Evolutionary conservation across 257 asterid genomes (phyloP).

Genomic region (Nyctanthes arbortristis): DNA sequence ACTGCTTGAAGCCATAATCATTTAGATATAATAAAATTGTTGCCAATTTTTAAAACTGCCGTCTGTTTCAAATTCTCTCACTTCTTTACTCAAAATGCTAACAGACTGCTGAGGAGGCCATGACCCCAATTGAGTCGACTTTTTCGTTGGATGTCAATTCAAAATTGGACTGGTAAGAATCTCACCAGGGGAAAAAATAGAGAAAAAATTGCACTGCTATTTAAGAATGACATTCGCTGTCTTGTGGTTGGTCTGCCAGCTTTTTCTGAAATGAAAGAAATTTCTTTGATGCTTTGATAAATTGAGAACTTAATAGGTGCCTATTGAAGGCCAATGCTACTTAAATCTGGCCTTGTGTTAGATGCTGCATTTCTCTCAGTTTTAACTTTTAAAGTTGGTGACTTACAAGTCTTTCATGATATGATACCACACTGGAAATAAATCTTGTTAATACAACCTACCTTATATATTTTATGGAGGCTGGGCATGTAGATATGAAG

Average conservation of each 20-base stretch:
- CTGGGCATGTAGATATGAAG: too few relatives aligned
- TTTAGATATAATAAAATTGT: constrained; percentile 1
- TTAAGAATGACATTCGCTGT: constrained; percentile 1
- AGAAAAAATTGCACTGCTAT: constrained; percentile 8
- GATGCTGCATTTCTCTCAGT: neutral
- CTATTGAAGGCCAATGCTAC: neutral
- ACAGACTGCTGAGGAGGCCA: constrained; percentile 99
- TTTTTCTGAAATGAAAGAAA: constrained; percentile 1
- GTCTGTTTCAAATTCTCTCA: constrained; percentile 5
- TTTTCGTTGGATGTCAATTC: constrained; percentile 95
- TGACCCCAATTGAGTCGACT: constrained; percentile 99
- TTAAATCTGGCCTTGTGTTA: neutral
- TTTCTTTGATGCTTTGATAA: neutral
- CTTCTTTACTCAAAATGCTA: constrained; percentile 27
- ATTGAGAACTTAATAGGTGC: neutral
- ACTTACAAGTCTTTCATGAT: neutral
- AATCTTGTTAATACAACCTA: neutral
- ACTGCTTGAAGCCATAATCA: neutral
- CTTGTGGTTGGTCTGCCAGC: neutral
- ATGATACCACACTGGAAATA: neutral
- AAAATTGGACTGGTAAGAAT: constrained; percentile 86
- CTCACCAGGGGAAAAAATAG: neutral
- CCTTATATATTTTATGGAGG: too few relatives aligned
- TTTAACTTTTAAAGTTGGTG: neutral
- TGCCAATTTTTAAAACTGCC: constrained; percentile 2